phyloP scores from a whole-genome alignment of 176 grass and related monocot species.

The Neostapfia colusana region DNA sequence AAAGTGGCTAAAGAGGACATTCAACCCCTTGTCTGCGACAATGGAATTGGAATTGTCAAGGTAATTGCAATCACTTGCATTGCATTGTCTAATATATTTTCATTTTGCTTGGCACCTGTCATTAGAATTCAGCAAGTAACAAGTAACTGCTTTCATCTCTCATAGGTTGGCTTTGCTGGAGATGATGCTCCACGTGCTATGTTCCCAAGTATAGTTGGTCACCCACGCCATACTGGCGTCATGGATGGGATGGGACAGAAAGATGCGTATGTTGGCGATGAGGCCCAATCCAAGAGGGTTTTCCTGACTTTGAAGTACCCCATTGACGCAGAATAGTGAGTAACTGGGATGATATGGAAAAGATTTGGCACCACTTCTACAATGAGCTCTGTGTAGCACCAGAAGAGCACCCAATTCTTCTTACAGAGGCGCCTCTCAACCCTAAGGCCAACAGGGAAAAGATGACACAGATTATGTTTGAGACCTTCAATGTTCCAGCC shows the following conservation, averaged over 20 bases:
- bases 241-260: slow-evolving; percentile 96
- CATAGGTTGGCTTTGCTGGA: slow-evolving; percentile 81
- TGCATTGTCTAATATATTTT: neutral
- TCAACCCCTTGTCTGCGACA: slow-evolving; percentile 91
- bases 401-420: slow-evolving; percentile 82
- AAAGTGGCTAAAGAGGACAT: slow-evolving; percentile 88
- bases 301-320: slow-evolving; percentile 86
- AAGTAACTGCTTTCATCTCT: slow-evolving; percentile 1
- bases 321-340: slow-evolving; percentile 86
- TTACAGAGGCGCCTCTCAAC: slow-evolving; percentile 79
- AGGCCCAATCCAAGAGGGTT: slow-evolving; percentile 90
- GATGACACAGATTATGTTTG: slow-evolving; percentile 97
- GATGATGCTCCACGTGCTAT: slow-evolving; percentile 86
- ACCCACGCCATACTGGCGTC: slow-evolving; percentile 84
- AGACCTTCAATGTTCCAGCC: slow-evolving; percentile 77
- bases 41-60: slow-evolving; percentile 95
- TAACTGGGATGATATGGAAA: slow-evolving; percentile 96
- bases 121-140: neutral
- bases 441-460: slow-evolving; percentile 92
- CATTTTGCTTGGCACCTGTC: neutral
- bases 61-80: slow-evolving; percentile 42
- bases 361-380: slow-evolving; percentile 94
- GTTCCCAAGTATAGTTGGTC: slow-evolving; percentile 88
- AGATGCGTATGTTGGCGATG: slow-evolving; percentile 85
- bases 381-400: slow-evolving; percentile 91